A percentile compares a stretch with the other conserved stretches of the same genome.
phyloP scores from a whole-genome alignment of 2,329 filamentous ascomycete species.

The Periconia sp. region DNA sequence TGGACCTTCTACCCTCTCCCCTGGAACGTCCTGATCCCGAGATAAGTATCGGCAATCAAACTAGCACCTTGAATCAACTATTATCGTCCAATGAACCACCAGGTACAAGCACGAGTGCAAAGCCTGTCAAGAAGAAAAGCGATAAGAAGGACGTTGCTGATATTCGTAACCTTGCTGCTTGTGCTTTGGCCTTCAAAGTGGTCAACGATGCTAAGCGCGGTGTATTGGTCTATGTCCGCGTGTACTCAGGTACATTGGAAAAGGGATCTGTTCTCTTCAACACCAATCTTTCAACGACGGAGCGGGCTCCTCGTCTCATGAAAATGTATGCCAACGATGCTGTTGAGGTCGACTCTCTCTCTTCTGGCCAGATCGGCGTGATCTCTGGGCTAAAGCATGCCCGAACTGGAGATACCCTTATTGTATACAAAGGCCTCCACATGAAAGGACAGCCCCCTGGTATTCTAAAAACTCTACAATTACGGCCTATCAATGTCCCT shows the following conservation, averaged over 20 bases:
- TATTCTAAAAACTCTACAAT: constrained; percentile 72
- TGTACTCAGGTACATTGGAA: constrained; percentile 81
- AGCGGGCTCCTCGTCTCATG: constrained; percentile 77
- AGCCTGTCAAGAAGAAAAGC: constrained; percentile 17
- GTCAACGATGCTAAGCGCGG: constrained; percentile 84
- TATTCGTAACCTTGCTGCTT: constrained; percentile 66
- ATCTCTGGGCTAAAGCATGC: constrained; percentile 86
- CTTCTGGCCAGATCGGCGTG: constrained; percentile 89
- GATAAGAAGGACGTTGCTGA: constrained; percentile 17
- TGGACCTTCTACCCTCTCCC: constrained; percentile 84
- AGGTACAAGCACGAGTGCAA: constrained; percentile 4
- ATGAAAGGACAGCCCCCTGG: constrained; percentile 66
- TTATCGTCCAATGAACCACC: constrained; percentile 38
- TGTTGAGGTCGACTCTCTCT: constrained; percentile 77
- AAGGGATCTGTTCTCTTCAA: constrained; percentile 81
- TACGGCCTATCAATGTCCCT: constrained; percentile 85
- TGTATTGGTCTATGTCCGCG: constrained; percentile 85
- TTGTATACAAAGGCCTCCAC: constrained; percentile 68
- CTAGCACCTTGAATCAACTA: constrained; percentile 55
- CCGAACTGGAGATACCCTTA: constrained; percentile 89
- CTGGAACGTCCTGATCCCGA: constrained; percentile 77
- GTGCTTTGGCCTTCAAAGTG: constrained; percentile 85
- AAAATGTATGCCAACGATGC: constrained; percentile 90
- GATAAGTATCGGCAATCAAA: constrained; percentile 65
- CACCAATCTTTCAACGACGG: constrained; percentile 76